Conservation (phyloP, 176 grass and related monocot species). For the Oryza coarctata region DNA sequence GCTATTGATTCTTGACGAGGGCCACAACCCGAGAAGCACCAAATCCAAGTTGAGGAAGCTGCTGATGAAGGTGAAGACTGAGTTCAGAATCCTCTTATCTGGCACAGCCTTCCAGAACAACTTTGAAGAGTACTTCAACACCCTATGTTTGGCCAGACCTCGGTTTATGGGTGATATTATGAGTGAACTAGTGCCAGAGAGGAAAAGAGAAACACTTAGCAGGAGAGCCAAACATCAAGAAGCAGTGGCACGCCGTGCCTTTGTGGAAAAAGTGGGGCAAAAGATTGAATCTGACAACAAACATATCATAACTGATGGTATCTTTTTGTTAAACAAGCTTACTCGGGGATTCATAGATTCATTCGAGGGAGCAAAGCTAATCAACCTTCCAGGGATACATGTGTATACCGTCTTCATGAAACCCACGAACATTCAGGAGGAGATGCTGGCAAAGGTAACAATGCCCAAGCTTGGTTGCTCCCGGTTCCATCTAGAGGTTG, state of each 20-base stretch:
- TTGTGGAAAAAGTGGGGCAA: conserved; percentile 80
- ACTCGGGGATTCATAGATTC: conserved; percentile 73
- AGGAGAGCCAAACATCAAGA: conserved; percentile 53
- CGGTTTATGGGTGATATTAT: conserved; percentile 74
- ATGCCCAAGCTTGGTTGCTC: background rate
- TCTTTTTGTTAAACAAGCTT: conserved; percentile 60
- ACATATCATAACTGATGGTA: conserved; percentile 49
- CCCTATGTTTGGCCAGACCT: conserved; percentile 85
- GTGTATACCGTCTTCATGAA: conserved; percentile 73
- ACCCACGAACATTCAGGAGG: conserved; percentile 57
- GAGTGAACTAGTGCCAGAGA: conserved; percentile 42
- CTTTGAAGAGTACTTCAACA: conserved; percentile 96
- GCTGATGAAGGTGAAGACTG: conserved; percentile 89
- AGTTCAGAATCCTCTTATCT: conserved; percentile 84
- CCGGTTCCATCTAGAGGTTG: conserved; percentile 64
- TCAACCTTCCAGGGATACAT: conserved; percentile 71
- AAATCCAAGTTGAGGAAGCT: conserved; percentile 71
- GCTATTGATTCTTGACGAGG: conserved; percentile 87
- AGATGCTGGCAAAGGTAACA: conserved; percentile 54
- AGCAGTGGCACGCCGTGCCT: conserved; percentile 56
- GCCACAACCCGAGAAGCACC: conserved; percentile 92
- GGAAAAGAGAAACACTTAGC: conserved; percentile 23
- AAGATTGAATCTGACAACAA: conserved; percentile 63
- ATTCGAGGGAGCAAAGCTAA: conserved; percentile 57
- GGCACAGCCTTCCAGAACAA: conserved; percentile 95